Percentiles rank a stretch among this genome's conserved stretches.
Conservation (phyloP, 805 yeast species). For the Myxozyma vanderwaltii region DNA sequence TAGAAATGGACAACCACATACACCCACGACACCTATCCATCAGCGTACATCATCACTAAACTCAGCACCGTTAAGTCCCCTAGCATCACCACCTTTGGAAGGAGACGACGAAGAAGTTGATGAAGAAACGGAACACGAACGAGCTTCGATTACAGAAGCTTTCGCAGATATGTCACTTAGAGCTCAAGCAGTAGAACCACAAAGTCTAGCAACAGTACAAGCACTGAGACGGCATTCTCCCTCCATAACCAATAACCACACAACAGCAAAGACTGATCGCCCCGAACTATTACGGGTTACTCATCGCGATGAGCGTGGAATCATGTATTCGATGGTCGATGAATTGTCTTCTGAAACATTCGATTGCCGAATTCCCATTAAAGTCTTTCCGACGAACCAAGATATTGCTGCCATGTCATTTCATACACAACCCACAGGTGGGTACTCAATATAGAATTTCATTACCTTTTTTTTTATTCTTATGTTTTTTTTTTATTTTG, state of each 20-base stretch:
- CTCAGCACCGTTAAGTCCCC: neutral
- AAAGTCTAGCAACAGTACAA: neutral
- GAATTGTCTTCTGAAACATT: slow-evolving; percentile 39
- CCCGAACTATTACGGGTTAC: slow-evolving; percentile 43
- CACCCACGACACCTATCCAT: slow-evolving; percentile 8
- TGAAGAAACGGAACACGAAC: too few species aligned
- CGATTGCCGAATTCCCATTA: slow-evolving; percentile 50
- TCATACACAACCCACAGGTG: neutral
- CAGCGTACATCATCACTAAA: slow-evolving; percentile 7
- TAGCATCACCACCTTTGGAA: neutral
- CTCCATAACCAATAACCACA: too few species aligned
- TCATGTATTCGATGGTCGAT: slow-evolving; percentile 27
- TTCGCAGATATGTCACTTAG: neutral
- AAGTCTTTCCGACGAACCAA: slow-evolving; percentile 50
- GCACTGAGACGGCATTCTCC: neutral
- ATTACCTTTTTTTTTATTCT: neutral
- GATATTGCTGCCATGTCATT: slow-evolving; percentile 36
- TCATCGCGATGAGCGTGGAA: slow-evolving; percentile 37
- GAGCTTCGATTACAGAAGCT: neutral
- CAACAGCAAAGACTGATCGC: neutral
- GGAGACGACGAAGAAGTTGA: neutral
- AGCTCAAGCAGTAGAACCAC: neutral
- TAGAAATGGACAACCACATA: slow-evolving; percentile 3
- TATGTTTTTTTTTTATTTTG: too few species aligned
- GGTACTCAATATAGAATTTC: neutral